Evolutionary conservation across 1,139 yeast species (phyloP).

Genomic region (Chernovozyma sophiae-reginae): DNA sequence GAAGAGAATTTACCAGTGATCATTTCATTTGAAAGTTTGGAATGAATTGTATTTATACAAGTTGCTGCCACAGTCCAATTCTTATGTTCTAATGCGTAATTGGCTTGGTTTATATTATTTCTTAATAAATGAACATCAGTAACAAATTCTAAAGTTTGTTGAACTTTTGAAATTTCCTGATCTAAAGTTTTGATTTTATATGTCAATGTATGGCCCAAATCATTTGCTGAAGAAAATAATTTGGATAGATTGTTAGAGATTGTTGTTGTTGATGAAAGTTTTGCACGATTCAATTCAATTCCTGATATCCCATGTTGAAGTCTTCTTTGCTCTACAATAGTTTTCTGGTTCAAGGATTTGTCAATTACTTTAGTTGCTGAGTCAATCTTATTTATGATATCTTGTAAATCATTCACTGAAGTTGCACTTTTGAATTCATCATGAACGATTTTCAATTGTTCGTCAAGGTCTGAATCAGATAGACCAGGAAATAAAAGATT

Average conservation of each 20-base stretch:
- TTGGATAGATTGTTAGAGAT: slow-evolving; percentile 45
- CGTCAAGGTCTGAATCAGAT: slow-evolving; percentile 1
- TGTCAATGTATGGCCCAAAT: slow-evolving; percentile 64
- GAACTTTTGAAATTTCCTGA: slow-evolving; percentile 66
- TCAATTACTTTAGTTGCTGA: slow-evolving; percentile 17
- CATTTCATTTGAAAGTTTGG: slow-evolving; percentile 49
- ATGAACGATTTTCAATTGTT: background rate
- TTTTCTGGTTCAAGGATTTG: slow-evolving; percentile 23
- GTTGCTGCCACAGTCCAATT: slow-evolving; percentile 74
- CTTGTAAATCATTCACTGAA: slow-evolving; percentile 18
- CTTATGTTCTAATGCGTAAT: slow-evolving; percentile 60
- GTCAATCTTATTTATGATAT: slow-evolving; percentile 19
- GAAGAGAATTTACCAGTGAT: slow-evolving; percentile 69
- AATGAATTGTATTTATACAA: slow-evolving; percentile 50
- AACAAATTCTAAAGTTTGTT: slow-evolving; percentile 61
- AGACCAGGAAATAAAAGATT: background rate
- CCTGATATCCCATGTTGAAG: slow-evolving; percentile 34
- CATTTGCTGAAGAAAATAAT: slow-evolving; percentile 57
- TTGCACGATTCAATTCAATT: slow-evolving; percentile 36
- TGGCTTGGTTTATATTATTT: slow-evolving; percentile 61
- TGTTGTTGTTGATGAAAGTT: slow-evolving; percentile 32
- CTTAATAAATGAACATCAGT: slow-evolving; percentile 60
- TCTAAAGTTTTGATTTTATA: slow-evolving; percentile 68
- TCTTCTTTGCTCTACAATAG: slow-evolving; percentile 23
- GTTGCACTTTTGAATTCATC: slow-evolving; percentile 8